Percentiles rank a stretch among this genome's conserved stretches.
Conservation (phyloP, 495 filamentous ascomycete species). For the Aspergillus haitiensis region DNA sequence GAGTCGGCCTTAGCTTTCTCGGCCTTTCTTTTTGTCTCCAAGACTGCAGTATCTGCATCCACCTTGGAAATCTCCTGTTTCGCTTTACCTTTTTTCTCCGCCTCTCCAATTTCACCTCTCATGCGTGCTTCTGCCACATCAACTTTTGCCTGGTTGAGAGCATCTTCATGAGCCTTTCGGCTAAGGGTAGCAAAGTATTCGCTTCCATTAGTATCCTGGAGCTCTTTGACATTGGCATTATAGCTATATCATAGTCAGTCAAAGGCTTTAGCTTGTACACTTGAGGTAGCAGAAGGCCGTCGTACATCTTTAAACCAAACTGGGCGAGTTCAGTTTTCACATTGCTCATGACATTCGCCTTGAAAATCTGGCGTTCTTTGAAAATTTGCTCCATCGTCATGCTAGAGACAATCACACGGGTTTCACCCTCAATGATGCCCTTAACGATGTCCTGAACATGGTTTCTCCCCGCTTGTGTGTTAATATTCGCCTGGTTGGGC, state of each 20-base stretch:
- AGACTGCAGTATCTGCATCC: constrained; percentile 74
- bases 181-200: constrained; percentile 78
- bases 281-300: background rate
- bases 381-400: constrained; percentile 92
- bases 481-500: constrained; percentile 33
- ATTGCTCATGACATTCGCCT: constrained; percentile 71
- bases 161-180: constrained; percentile 80
- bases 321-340: constrained; percentile 73
- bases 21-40: constrained; percentile 77
- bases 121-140: constrained; percentile 80
- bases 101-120: constrained; percentile 75
- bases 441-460: constrained; percentile 84
- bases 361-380: constrained; percentile 76
- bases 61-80: constrained; percentile 82
- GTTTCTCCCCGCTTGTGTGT: constrained; percentile 41
- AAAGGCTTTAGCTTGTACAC: background rate
- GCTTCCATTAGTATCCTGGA: constrained; percentile 72
- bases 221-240: constrained; percentile 80
- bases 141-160: constrained; percentile 74
- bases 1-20: constrained; percentile 78
- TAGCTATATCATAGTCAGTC: constrained; percentile 48
- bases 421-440: constrained; percentile 86
- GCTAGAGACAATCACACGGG: constrained; percentile 69
- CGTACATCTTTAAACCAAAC: constrained; percentile 65
- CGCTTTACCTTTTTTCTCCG: constrained; percentile 71